phyloP scores from a whole-genome alignment of 2,329 filamentous ascomycete species.

The Fusarium napiforme region DNA sequence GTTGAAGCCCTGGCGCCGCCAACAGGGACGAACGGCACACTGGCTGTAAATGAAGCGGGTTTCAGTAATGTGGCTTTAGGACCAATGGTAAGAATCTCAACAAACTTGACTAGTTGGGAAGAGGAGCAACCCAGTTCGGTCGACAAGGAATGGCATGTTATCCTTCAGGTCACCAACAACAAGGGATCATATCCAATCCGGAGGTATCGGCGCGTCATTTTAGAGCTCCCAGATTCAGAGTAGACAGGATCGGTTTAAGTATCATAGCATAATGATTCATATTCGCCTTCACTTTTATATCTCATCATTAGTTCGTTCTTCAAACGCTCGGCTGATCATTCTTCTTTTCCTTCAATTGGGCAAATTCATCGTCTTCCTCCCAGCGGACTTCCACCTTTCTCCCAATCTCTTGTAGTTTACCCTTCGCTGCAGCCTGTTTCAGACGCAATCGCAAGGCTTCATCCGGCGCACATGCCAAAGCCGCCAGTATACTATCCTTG shows the following conservation, averaged over 20 bases:
- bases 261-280: too few relatives aligned
- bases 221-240: neutral
- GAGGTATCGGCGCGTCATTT: neutral
- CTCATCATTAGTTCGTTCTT: neutral
- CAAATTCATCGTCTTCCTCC: neutral
- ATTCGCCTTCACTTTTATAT: too few relatives aligned
- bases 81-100: neutral
- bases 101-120: neutral
- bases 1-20: neutral
- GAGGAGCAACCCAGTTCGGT: slow-evolving; percentile 2
- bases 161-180: slow-evolving; percentile 16
- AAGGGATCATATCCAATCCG: slow-evolving; percentile 4
- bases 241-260: neutral
- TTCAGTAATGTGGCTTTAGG: slow-evolving; percentile 5
- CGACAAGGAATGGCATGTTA: slow-evolving; percentile 14
- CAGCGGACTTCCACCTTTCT: neutral
- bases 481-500: neutral
- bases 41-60: neutral
- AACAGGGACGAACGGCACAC: neutral
- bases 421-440: neutral
- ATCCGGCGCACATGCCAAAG: neutral
- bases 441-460: neutral
- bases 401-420: neutral
- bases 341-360: neutral
- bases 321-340: neutral